phyloP scores from a whole-genome alignment of 192 early-diverging fungal genomes.

The Gigaspora rosea region DNA sequence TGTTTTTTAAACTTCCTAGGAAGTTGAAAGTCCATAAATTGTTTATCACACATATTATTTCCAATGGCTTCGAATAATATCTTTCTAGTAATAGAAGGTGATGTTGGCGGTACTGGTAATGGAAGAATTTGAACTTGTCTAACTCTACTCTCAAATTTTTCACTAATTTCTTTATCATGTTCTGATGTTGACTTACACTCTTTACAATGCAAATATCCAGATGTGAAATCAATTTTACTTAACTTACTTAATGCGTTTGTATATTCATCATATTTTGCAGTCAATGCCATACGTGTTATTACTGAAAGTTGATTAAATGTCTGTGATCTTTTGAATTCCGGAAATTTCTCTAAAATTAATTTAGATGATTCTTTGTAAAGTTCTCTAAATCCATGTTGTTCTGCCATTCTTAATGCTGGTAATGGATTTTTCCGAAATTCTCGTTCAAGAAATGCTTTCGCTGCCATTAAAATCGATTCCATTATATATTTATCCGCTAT shows the following conservation, averaged over 20 bases:
- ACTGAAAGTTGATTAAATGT: slow-evolving; percentile 8
- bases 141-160: slow-evolving; percentile 5
- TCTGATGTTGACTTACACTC: background rate
- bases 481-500: slow-evolving; percentile 23
- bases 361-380: slow-evolving; percentile 26
- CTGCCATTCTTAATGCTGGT: slow-evolving; percentile 11
- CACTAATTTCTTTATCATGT: slow-evolving; percentile 9
- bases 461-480: background rate
- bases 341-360: slow-evolving; percentile 20
- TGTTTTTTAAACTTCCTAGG: slow-evolving; percentile 19
- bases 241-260: background rate
- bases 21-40: slow-evolving; percentile 15
- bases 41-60: slow-evolving; percentile 7
- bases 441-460: slow-evolving; percentile 6
- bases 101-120: background rate
- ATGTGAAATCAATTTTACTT: slow-evolving; percentile 9
- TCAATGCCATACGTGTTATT: background rate
- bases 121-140: slow-evolving; percentile 11
- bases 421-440: slow-evolving; percentile 16
- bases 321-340: background rate
- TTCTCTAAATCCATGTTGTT: background rate
- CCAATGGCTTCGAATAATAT: slow-evolving; percentile 1
- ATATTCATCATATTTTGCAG: background rate
- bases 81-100: background rate
- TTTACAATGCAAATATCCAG: slow-evolving; percentile 12